Base-by-base conservation (phyloP, 2,329 filamentous ascomycete species). In the Lomentospora prolificans region DNA sequence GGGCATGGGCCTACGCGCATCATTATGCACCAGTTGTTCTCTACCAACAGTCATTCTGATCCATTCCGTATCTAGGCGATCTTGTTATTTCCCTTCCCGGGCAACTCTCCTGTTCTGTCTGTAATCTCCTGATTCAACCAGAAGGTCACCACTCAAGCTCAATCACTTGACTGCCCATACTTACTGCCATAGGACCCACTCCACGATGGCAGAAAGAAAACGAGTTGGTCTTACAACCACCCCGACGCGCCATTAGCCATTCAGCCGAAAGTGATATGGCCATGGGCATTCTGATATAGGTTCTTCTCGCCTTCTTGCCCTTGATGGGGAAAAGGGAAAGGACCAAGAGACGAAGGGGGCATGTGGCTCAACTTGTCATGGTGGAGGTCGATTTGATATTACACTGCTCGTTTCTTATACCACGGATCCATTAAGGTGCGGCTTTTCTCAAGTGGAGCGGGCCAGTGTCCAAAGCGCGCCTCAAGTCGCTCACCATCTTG, bases 341-440 rank as follows among this genome's bases (percentile, higher is more conserved):
- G 30, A 33, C 7, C 7, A 12, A 33, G 30, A 33, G 30, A 33
- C 30, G 12, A 33, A 33, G 30, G 6, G 12, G 30, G 30, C 30
- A 33, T 7, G 30, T 33, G n/a, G n/a, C n/a, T n/a, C 33, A 39
- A 39, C 33, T 39, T 17, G 41, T 22, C 41, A 46, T 24, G 41
- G n/a, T 46, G n/a, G 41, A 39, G 12, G 33, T 17, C 41, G 4
- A 22, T 46, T 46, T 46, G 41, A 46, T 46, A 46, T 46, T 19
- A 22, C 24, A 44, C 12, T 24, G n/a, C 33, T 19, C 19, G 33
- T 41, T 19, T 36, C 51, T 9, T 55, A 55, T 50, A 55, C 17
- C 27, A 48, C 33, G 27, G 27, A 19, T 22, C 53, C 53, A 48
- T 55, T 55, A 55, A 55, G 53, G 36, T 55, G 53, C 53, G 48